Evolutionary conservation across 129 eudicot species (phyloP), one percentile per base, ranked within the genome.

Genomic region (Gnaphalium uliginosum): DNA sequence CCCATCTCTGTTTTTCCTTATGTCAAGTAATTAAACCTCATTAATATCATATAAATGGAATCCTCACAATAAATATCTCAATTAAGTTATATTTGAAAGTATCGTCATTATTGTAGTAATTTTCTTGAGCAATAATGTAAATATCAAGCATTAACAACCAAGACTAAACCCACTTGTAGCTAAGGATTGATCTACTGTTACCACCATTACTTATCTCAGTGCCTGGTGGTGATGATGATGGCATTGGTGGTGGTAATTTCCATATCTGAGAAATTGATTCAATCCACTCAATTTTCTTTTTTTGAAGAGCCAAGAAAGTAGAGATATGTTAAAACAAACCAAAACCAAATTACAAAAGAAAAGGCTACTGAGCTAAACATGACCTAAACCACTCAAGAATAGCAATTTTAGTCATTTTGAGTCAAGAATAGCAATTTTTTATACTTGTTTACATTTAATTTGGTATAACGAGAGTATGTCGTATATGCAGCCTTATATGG

Each of bases 121-220:
- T 56, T 81, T 53, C 23, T 64, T 58, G 69, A 64, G 74, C 68
- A 51, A 35, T 53, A 81, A 48, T 61, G 65, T 43, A 61, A 74
- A 59, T 13, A 26, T 32, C 18, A 59, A 62, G 46, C 76, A 79
- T 63, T 61, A 61, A 61, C 56, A 62, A 71, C 76, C 7, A 30
- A 78, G 82, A 56, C 68, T 72, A 63, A 69, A 72, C 73, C 75
- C 76, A 78, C 71, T 78, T 61, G 63, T 61, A 23, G 46, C 60
- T 77, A 77, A 79, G 71, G n/a, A 61, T 79, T 78, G n/a, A 46
- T 30, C 66, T 23, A 78, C 64, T 72, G 39, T 21, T 43, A 78
- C 51, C 61, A 56, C 75, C 75, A 78, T 71, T 62, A 71, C 51
- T 35, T 54, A 73, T 79, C 69, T 79, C 25, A 25, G 78, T 71